These are phyloP conservation scores for Tolypocladium paradoxum DNA, from an alignment of 2,329 filamentous ascomycete species.

Conservation along the genomic window DNA sequence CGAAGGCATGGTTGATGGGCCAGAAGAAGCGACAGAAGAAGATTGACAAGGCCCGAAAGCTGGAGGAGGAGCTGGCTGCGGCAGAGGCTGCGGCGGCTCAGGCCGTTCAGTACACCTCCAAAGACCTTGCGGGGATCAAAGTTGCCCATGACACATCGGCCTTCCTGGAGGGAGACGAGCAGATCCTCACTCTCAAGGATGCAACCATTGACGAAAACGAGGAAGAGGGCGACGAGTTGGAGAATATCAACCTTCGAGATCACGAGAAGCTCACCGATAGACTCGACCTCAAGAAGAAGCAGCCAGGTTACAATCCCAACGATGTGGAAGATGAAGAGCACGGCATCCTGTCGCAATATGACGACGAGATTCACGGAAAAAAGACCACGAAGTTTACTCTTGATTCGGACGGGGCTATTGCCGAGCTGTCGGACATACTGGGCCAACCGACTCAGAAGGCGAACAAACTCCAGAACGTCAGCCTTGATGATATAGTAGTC, in stretches of 20 bases:
- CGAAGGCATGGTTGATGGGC: conserved; percentile 75
- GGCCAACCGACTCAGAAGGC: conserved; percentile 39
- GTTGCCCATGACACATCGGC: conserved; percentile 78
- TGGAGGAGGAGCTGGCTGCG: conserved; percentile 68
- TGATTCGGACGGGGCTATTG: conserved; percentile 62
- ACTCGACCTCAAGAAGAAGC: conserved; percentile 81
- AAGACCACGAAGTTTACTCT: conserved; percentile 82
- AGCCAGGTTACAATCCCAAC: conserved; percentile 78
- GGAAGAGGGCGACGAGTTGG: conserved; percentile 82
- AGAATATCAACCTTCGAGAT: conserved; percentile 63
- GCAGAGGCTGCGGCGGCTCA: conserved; percentile 57
- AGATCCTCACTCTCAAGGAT: conserved; percentile 92
- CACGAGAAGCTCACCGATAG: conserved; percentile 63
- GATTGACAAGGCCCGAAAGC: conserved; percentile 64
- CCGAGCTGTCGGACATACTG: conserved; percentile 49
- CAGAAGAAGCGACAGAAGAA: conserved; percentile 93
- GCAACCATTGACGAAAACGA: conserved; percentile 74
- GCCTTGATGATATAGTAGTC: conserved; percentile 67
- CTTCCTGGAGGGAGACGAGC: conserved; percentile 74
- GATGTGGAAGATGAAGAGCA: conserved; percentile 54
- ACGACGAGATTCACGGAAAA: conserved; percentile 88
- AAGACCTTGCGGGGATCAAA: conserved; percentile 80
- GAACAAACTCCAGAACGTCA: conserved; percentile 61
- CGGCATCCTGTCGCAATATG: conserved; percentile 78
- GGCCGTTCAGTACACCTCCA: conserved; percentile 63